Base-by-base conservation (phyloP, 306 rosid genomes). In the Pterocarpus macrocarpus region DNA sequence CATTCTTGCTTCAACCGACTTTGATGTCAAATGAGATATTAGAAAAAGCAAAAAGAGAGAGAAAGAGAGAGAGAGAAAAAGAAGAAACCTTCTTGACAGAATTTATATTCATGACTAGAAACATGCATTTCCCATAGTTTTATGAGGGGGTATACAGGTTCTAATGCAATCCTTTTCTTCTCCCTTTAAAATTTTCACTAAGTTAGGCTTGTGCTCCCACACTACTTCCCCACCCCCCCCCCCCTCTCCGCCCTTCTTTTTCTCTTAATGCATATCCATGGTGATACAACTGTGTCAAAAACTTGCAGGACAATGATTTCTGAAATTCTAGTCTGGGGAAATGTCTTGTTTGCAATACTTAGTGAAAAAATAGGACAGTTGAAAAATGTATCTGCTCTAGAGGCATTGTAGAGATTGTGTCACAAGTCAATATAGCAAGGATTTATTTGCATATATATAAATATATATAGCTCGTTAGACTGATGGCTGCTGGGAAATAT, bases 301-400 rank as follows among this genome's bases (percentile, higher is more conserved):
- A 10, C 39, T 44, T 70, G 64, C 9, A 13, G 8, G 47, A 49
- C 17, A 14, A 22, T 70, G 50, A n/a, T 76, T 67, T 75, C 5
- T 59, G 49, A 52, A 43, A 41, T 72, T 56, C 43, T 71, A 45
- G 38, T 64, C 16, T 84, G 70, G 47, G 36, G 53, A 69, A 6
- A 7, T 81, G 16, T n/a, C 35, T 59, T 68, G 41, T 14, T 80
- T 41, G 66, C 28, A 33, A 57, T 14, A 22, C 67, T 1, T 69
- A 53, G 69, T 58, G 62, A 67, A 22, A 71, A 75, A 59, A 70
- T 62, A 16, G 69, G 44, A 32, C 38, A 62, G 52, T 5, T 9
- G 36, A 44, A 69, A 39, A 38, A 8, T 28, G 73, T 34, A 64
- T 63, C 5, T 57, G 45, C 64, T 81, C 43, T 8, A 5, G 14